Evolutionary conservation across 2,329 filamentous ascomycete genomes (phyloP).

Genomic region (Fusarium multiceps): DNA sequence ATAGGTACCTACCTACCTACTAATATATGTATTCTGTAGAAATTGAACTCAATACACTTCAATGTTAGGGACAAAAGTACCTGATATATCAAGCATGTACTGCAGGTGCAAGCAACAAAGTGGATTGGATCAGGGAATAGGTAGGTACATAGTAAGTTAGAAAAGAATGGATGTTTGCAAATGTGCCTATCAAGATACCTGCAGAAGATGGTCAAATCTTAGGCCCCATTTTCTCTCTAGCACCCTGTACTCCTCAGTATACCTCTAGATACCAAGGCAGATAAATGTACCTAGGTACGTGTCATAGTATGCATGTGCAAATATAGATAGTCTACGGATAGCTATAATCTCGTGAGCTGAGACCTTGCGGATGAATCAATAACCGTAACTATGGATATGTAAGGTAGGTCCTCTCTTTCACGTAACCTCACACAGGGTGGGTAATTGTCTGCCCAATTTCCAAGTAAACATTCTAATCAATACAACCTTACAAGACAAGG

Average conservation of each 20-base stretch:
- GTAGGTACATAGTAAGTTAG: not conserved
- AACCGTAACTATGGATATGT: not conserved
- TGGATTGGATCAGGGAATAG: slow-evolving; percentile 5
- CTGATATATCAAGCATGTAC: slow-evolving; percentile 6
- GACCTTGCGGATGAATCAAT: slow-evolving; percentile 19
- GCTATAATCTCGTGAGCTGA: slow-evolving; percentile 8
- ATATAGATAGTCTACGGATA: slow-evolving; percentile 13
- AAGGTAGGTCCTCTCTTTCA: not conserved
- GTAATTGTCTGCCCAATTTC: slow-evolving; percentile 9
- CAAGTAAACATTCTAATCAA: slow-evolving; percentile 10
- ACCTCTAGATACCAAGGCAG: not conserved
- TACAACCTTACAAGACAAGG: slow-evolving; percentile 9
- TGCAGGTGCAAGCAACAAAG: not conserved
- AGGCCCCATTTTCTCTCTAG: not conserved
- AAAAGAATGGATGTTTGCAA: slow-evolving; percentile 2
- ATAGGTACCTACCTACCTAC: too few species aligned
- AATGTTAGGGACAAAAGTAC: slow-evolving; percentile 8
- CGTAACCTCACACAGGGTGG: slow-evolving; percentile 24
- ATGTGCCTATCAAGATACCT: not conserved
- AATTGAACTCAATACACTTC: slow-evolving; percentile 2
- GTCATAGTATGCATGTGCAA: slow-evolving; percentile 23
- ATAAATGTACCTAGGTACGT: not conserved
- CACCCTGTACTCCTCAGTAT: not conserved
- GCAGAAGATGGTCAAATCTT: not conserved
- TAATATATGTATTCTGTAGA: not conserved